A percentile compares a stretch with the other conserved stretches of the same genome.
Conservation (phyloP, 1,139 yeast species). For the Debaryomyces robertsiae region DNA sequence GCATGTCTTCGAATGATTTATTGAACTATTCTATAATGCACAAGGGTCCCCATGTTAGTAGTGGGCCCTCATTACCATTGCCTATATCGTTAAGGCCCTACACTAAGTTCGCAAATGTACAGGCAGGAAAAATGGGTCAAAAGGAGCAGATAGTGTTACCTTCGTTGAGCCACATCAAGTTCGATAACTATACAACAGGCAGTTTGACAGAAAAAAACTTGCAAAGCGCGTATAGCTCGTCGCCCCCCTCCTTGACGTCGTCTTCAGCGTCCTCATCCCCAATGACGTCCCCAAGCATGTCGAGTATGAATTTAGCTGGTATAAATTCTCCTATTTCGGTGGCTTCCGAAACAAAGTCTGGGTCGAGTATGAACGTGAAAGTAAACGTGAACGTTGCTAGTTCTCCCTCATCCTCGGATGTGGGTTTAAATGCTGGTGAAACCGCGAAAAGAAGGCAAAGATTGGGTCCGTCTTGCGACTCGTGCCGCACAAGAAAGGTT, state of each 20-base stretch:
- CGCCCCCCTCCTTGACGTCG: slow-evolving; percentile 20
- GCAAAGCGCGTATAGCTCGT: slow-evolving; percentile 8
- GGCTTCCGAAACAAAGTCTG: slow-evolving; percentile 6
- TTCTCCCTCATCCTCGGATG: slow-evolving; percentile 3
- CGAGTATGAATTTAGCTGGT: slow-evolving; percentile 9
- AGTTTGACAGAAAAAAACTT: slow-evolving; percentile 23
- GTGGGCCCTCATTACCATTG: slow-evolving; percentile 12
- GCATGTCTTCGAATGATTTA: slow-evolving; percentile 33
- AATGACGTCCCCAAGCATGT: slow-evolving; percentile 14
- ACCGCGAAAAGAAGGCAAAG: slow-evolving; percentile 55
- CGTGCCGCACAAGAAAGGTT: slow-evolving; percentile 70
- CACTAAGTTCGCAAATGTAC: not conserved
- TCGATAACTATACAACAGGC: slow-evolving; percentile 6
- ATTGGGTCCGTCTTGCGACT: slow-evolving; percentile 75
- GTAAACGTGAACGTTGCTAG: not conserved
- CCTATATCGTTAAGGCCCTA: slow-evolving; percentile 9
- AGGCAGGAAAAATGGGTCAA: not conserved
- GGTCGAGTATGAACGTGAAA: not conserved
- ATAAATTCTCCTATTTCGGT: slow-evolving; percentile 6
- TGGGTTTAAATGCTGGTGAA: slow-evolving; percentile 4
- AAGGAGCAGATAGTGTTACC: slow-evolving; percentile 21
- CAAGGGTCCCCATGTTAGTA: slow-evolving; percentile 18
- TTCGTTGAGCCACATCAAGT: slow-evolving; percentile 15
- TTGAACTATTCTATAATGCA: slow-evolving; percentile 40
- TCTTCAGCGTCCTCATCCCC: slow-evolving; percentile 14